These are phyloP conservation scores for Tetracladium setigerum DNA, from an alignment of 495 filamentous ascomycete genomes.

Conservation along the genomic window DNA sequence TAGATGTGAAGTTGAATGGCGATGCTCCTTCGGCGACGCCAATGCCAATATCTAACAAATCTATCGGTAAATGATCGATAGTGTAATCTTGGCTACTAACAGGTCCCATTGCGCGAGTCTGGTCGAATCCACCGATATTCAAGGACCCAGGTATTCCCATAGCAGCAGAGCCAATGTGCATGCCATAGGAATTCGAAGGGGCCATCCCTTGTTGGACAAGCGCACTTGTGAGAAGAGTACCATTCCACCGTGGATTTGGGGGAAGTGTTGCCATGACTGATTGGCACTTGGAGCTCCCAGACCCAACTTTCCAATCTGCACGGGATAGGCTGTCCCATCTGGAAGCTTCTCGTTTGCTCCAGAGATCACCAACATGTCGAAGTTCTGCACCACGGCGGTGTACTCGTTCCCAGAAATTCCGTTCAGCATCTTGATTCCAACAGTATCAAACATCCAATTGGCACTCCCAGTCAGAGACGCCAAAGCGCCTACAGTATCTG, in stretches of 20 bases:
- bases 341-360: constrained; percentile 16
- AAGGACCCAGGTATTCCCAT: constrained; percentile 34
- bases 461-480: neutral
- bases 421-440: neutral
- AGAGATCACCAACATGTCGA: constrained; percentile 11
- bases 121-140: constrained; percentile 44
- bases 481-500: neutral
- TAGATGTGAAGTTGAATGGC: constrained; percentile 25
- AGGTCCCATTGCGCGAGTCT: constrained; percentile 17
- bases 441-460: constrained; percentile 7
- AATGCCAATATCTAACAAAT: constrained; percentile 30
- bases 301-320: constrained; percentile 27
- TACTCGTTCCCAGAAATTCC: neutral
- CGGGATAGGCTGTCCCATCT: constrained; percentile 26
- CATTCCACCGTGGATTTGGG: constrained; percentile 21
- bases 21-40: constrained; percentile 28
- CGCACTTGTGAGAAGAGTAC: constrained; percentile 26
- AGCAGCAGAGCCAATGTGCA: constrained; percentile 45
- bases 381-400: neutral
- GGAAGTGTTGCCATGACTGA: constrained; percentile 21
- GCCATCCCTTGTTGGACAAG: constrained; percentile 28
- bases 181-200: constrained; percentile 41
- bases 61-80: constrained; percentile 5
- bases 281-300: constrained; percentile 28
- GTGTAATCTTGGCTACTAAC: constrained; percentile 14